A percentile compares a stretch with the other conserved stretches of the same genome.
phyloP scores from a whole-genome alignment of 2,329 filamentous ascomycete genomes.

The Helminthosporium solani region DNA sequence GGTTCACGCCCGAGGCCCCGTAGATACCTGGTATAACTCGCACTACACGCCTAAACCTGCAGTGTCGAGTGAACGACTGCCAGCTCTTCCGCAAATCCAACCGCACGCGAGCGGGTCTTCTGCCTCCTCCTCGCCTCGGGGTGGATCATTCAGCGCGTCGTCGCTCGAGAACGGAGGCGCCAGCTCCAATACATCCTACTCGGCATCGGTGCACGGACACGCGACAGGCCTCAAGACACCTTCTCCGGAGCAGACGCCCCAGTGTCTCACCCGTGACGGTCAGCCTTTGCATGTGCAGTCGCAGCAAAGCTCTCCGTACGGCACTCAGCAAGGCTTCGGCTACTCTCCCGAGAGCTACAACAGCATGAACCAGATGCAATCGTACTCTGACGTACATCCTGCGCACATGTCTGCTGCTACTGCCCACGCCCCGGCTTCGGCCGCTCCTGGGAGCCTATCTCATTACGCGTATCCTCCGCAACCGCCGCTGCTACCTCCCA shows the following conservation, averaged over 20 bases:
- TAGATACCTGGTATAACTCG: constrained; percentile 71
- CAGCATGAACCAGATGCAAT: constrained; percentile 78
- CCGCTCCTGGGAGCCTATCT: constrained; percentile 69
- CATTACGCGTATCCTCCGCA: constrained; percentile 74
- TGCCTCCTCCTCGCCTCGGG: constrained; percentile 72
- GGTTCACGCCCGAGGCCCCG: constrained; percentile 75
- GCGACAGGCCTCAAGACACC: constrained; percentile 70
- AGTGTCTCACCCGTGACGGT: constrained; percentile 40
- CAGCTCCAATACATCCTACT: constrained; percentile 58
- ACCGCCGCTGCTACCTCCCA: constrained; percentile 70
- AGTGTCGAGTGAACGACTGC: constrained; percentile 72
- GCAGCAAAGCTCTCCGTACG: constrained; percentile 44
- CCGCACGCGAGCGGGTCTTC: constrained; percentile 65
- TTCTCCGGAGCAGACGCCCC: constrained; percentile 65
- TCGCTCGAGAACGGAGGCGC: constrained; percentile 52
- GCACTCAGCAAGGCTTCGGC: constrained; percentile 41
- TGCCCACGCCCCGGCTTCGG: constrained; percentile 71
- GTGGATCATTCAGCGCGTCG: constrained; percentile 68
- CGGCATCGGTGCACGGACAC: constrained; percentile 55
- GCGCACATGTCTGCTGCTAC: constrained; percentile 77
- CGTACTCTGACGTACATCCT: constrained; percentile 82
- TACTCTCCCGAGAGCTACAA: constrained; percentile 43
- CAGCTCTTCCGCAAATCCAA: constrained; percentile 68
- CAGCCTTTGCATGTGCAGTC: constrained; percentile 42
- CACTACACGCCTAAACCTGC: constrained; percentile 64